Evolutionary conservation across 2,329 filamentous ascomycete genomes (phyloP).

Genomic region (Seiridium cupressi): DNA sequence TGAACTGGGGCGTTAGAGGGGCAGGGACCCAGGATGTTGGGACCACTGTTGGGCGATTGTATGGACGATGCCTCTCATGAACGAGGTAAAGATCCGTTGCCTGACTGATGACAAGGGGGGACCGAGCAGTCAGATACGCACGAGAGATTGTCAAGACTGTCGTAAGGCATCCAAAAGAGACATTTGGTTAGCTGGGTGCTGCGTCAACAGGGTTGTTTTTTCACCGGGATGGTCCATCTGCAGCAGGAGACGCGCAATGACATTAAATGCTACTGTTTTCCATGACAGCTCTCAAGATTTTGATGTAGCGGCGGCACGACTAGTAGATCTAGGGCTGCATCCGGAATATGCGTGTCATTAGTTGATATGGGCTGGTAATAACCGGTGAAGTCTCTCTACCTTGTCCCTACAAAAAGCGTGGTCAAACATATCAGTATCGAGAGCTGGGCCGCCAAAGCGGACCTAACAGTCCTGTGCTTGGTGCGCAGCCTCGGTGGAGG

Average conservation of each 20-base stretch:
- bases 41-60: not conserved
- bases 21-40: constrained; percentile 8
- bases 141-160: not conserved
- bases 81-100: not conserved
- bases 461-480: too few species aligned
- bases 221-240: not conserved
- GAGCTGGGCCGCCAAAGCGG: not conserved
- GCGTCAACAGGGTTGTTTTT: not conserved
- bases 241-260: too few species aligned
- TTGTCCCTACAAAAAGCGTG: not conserved
- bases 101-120: not conserved
- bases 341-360: not conserved
- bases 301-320: too few species aligned
- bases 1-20: constrained; percentile 12
- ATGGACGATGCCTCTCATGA: not conserved
- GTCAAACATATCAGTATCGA: not conserved
- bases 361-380: not conserved
- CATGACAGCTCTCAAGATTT: too few species aligned
- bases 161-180: not conserved
- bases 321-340: not conserved
- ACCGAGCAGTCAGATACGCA: not conserved
- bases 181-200: not conserved
- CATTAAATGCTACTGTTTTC: too few species aligned
- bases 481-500: not conserved
- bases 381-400: not conserved